These are phyloP conservation scores for Boletus vinaceobasis DNA, from an alignment of 768 basidiomycete species.

Conservation along the genomic window DNA sequence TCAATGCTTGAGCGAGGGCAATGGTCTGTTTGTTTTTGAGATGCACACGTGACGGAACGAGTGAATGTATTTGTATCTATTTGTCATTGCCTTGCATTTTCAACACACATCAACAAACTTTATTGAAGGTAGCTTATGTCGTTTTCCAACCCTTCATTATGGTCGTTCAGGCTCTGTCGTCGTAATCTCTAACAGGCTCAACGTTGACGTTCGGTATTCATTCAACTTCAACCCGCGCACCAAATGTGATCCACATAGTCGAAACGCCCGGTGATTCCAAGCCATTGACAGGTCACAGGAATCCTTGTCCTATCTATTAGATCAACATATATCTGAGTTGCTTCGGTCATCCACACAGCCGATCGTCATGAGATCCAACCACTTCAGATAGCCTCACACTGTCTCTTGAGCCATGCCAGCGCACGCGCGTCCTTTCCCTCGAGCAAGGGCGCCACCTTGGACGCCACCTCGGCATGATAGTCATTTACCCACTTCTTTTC, in stretches of 20 bases:
- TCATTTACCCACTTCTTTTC: constrained; percentile 81
- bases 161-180: no score
- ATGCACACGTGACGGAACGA: no score
- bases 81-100: not conserved
- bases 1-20: constrained; percentile 67
- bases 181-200: no score
- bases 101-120: not conserved
- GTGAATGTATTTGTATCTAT: not conserved
- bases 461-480: constrained; percentile 71
- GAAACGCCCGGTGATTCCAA: no score
- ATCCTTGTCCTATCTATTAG: not conserved
- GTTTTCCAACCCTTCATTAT: not conserved
- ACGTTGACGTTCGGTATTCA: no score
- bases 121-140: not conserved
- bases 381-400: constrained; percentile 14
- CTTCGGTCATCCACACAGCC: not conserved
- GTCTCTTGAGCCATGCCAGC: constrained; percentile 21
- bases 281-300: no score
- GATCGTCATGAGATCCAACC: not conserved
- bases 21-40: constrained; percentile 49
- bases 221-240: no score
- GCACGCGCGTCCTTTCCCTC: constrained; percentile 30
- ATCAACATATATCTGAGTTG: not conserved
- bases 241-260: no score
- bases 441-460: constrained; percentile 58